phyloP scores from a whole-genome alignment of 257 asterid species.

The Voacanga thouarsii region DNA sequence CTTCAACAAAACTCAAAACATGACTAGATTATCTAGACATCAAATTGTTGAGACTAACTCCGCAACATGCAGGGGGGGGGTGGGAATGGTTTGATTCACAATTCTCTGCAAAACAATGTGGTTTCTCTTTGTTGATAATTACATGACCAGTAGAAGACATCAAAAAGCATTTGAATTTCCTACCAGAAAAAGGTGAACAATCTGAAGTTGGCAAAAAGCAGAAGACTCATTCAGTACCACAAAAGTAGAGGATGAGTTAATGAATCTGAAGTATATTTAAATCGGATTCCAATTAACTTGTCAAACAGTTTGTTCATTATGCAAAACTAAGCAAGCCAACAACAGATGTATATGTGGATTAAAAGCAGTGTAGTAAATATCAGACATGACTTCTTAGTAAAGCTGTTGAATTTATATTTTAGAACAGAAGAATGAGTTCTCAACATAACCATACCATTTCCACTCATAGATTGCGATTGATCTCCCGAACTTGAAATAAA shows the following conservation, averaged over 20 bases:
- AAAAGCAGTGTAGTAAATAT: background rate
- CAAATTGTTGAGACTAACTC: background rate
- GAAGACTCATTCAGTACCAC: background rate
- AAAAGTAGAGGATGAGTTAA: background rate
- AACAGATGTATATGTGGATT: background rate
- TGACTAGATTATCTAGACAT: background rate
- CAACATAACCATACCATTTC: constrained; percentile 67
- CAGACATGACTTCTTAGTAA: background rate
- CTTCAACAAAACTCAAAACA: background rate
- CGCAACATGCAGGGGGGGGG: background rate
- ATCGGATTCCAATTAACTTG: background rate
- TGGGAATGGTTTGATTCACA: too few species aligned
- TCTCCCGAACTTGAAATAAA: constrained; percentile 97
- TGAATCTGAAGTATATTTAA: background rate
- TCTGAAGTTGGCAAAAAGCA: background rate
- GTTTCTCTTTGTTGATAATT: background rate
- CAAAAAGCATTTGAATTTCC: constrained; percentile 1
- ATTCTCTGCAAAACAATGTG: background rate
- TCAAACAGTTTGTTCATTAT: background rate
- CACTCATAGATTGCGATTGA: constrained; percentile 83
- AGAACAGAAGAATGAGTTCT: constrained; percentile 13
- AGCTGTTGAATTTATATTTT: constrained; percentile 9
- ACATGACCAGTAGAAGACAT: background rate
- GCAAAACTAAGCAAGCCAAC: background rate
- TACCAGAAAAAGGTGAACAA: background rate